Conservation (phyloP, 352 stramenopile species). For the Phytophthora cryptogea region DNA sequence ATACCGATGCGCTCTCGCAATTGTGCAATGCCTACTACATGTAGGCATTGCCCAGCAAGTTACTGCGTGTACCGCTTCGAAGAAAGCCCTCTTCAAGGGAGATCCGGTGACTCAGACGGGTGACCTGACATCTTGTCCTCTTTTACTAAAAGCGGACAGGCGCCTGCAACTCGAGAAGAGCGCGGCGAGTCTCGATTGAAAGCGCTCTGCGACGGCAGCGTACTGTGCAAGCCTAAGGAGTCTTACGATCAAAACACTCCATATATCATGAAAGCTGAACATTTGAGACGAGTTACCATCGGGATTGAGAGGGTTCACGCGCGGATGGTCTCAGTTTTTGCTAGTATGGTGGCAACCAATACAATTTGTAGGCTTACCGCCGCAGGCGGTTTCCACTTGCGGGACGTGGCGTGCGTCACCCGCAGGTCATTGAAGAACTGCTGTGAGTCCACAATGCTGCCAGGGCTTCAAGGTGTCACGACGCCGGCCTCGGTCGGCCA, state of each 20-base stretch:
- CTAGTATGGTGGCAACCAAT: conserved; percentile 9
- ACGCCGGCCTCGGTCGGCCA: neutral
- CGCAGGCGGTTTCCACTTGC: neutral
- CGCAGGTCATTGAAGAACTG: conserved; percentile 28
- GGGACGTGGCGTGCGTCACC: conserved; percentile 21
- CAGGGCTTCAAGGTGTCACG: conserved; percentile 30
- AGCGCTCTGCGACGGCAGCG: neutral
- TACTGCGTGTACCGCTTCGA: conserved; percentile 9
- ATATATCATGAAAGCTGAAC: neutral
- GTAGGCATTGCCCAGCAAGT: no score
- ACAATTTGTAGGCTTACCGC: neutral
- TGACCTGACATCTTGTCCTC: conserved; percentile 3
- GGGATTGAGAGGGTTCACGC: conserved; percentile 20
- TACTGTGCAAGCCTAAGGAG: neutral
- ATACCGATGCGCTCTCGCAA: neutral
- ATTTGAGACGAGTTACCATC: conserved; percentile 3
- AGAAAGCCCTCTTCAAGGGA: conserved; percentile 20
- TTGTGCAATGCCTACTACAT: neutral
- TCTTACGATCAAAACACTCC: neutral
- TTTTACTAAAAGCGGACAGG: neutral
- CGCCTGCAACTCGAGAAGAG: neutral
- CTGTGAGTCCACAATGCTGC: conserved; percentile 4
- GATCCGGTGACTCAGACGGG: conserved; percentile 1
- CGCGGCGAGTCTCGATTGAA: neutral
- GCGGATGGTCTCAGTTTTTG: conserved; percentile 33